These are phyloP conservation scores for Peterozyma xylosa DNA, from an alignment of 805 yeast species.

Conservation along the genomic window DNA sequence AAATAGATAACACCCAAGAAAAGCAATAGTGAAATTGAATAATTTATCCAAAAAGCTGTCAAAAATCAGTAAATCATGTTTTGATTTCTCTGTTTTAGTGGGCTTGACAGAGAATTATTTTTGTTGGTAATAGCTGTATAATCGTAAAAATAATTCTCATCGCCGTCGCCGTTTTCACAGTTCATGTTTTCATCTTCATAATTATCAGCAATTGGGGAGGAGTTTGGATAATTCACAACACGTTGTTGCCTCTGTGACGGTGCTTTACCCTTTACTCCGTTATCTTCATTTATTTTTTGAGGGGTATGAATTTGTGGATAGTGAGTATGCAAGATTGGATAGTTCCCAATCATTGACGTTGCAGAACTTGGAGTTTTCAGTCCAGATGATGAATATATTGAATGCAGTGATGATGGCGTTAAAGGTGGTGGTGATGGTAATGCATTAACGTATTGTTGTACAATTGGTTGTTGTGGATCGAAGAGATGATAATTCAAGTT, in stretches of 20 bases:
- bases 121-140: not conserved
- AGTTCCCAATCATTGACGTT: not conserved
- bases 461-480: slow-evolving; percentile 2
- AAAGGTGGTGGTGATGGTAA: slow-evolving; percentile 10
- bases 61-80: slow-evolving; percentile 4
- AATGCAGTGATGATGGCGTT: slow-evolving; percentile 10
- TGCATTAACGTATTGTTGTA: no score
- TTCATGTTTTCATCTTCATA: slow-evolving; percentile 11
- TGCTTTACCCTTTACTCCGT: not conserved
- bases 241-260: no score
- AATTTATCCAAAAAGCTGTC: no score
- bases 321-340: not conserved
- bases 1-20: no score
- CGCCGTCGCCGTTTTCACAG: not conserved
- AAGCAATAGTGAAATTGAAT: no score
- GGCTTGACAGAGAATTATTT: slow-evolving; percentile 5
- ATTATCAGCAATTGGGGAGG: slow-evolving; percentile 6
- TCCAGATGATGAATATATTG: slow-evolving; percentile 7
- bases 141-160: slow-evolving; percentile 5
- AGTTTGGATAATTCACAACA: slow-evolving; percentile 5
- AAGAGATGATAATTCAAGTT: slow-evolving; percentile 3
- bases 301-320: not conserved
- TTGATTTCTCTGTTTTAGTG: slow-evolving; percentile 3
- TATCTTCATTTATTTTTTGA: slow-evolving; percentile 1
- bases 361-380: slow-evolving; percentile 5